Percentiles rank a stretch among this genome's conserved stretches.
Conservation (phyloP, 768 basidiomycete genomes). For the Scleroderma citrinum region DNA sequence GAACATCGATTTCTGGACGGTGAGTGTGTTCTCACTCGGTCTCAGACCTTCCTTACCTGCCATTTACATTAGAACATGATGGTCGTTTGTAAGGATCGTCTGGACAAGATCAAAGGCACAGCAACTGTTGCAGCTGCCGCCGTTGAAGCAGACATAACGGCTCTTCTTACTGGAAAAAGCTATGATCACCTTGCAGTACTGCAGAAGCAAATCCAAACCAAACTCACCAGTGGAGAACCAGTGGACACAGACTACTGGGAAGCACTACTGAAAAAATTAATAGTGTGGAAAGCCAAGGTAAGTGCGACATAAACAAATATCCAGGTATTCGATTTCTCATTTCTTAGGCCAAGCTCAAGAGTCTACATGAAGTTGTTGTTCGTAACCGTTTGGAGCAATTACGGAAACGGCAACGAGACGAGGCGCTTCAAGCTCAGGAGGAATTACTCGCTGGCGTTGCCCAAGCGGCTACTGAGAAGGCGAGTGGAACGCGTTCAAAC, state of each 20-base stretch:
- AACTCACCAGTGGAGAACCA: slow-evolving; percentile 87
- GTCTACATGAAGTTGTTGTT: slow-evolving; percentile 92
- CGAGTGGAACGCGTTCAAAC: slow-evolving; percentile 31
- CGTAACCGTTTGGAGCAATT: slow-evolving; percentile 94
- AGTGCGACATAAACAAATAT: slow-evolving; percentile 3
- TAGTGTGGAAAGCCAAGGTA: slow-evolving; percentile 98
- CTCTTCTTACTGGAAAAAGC: slow-evolving; percentile 77
- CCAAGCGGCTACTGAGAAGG: slow-evolving; percentile 47
- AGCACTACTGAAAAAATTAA: slow-evolving; percentile 77
- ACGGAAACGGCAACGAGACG: slow-evolving; percentile 92
- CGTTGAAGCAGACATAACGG: slow-evolving; percentile 81
- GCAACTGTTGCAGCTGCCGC: slow-evolving; percentile 68
- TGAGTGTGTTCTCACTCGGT: slow-evolving; percentile 29
- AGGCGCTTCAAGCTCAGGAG: slow-evolving; percentile 89
- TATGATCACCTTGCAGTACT: slow-evolving; percentile 78
- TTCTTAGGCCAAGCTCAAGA: slow-evolving; percentile 79
- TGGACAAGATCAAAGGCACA: slow-evolving; percentile 71
- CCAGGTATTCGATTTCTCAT: background rate
- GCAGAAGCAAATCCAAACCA: slow-evolving; percentile 82
- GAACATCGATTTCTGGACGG: slow-evolving; percentile 98
- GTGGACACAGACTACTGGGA: slow-evolving; percentile 99
- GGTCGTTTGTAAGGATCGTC: slow-evolving; percentile 88
- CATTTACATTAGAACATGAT: slow-evolving; percentile 74
- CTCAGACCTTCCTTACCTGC: slow-evolving; percentile 4
- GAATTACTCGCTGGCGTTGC: slow-evolving; percentile 80